Evolutionary conservation across 805 yeast species (phyloP).

Genomic region (Ogataea thermomethanolica): DNA sequence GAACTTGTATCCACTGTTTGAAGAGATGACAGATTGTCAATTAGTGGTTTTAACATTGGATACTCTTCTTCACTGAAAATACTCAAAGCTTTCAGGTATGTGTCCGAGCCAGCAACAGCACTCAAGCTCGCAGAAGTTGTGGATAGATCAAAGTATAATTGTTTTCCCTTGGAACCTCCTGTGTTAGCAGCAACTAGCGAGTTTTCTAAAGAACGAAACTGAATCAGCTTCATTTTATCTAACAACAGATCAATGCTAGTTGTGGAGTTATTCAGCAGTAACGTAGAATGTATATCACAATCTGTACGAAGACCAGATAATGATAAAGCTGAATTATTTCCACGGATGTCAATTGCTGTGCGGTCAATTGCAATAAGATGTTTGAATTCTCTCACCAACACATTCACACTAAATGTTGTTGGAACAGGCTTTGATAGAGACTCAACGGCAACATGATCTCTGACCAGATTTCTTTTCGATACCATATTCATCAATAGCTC

Average conservation of each 20-base stretch:
- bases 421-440: constrained; percentile 7
- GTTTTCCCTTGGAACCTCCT: constrained; percentile 23
- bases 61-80: constrained; percentile 24
- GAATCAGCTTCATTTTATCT: constrained; percentile 14
- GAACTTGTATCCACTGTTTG: not conserved
- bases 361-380: constrained; percentile 25
- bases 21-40: constrained; percentile 7
- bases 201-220: constrained; percentile 14
- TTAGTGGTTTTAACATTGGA: constrained; percentile 19
- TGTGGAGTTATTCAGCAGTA: constrained; percentile 10
- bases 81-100: constrained; percentile 21
- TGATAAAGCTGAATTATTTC: constrained; percentile 18
- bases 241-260: constrained; percentile 2
- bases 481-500: constrained; percentile 1
- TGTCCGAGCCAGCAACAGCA: constrained; percentile 22
- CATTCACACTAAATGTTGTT: constrained; percentile 17
- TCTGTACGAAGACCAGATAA: constrained; percentile 16
- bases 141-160: constrained; percentile 18
- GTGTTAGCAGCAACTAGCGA: constrained; percentile 17
- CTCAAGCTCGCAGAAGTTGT: constrained; percentile 15
- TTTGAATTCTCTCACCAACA: constrained; percentile 19
- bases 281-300: constrained; percentile 22
- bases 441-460: not conserved
- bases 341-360: constrained; percentile 16
- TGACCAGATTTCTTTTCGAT: not conserved